Percentiles rank a stretch among this genome's conserved stretches.
Conservation (phyloP, 371 early-diverging fungal species). For the Mortierella sp. region DNA sequence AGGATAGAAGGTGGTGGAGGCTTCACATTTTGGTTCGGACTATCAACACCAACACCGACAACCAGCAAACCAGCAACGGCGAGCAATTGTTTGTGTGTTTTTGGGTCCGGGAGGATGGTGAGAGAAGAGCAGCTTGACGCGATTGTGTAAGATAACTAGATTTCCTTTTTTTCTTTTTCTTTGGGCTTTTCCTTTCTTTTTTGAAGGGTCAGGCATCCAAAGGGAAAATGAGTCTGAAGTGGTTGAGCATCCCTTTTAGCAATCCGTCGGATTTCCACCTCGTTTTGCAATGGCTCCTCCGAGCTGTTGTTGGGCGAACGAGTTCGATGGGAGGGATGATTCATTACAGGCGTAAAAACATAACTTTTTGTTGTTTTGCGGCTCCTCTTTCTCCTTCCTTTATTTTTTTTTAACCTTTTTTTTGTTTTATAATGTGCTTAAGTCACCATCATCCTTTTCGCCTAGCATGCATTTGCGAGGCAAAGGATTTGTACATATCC, state of each 20-base stretch:
- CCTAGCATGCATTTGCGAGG: neutral
- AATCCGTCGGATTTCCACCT: slow-evolving; percentile 49
- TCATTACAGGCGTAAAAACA: slow-evolving; percentile 57
- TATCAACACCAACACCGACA: slow-evolving; percentile 24
- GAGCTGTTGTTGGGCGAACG: slow-evolving; percentile 22
- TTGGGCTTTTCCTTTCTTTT: slow-evolving; percentile 19
- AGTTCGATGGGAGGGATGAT: slow-evolving; percentile 49
- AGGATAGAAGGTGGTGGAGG: slow-evolving; percentile 24
- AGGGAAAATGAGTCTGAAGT: slow-evolving; percentile 61
- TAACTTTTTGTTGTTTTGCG: slow-evolving; percentile 56
- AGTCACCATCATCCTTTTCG: slow-evolving; percentile 22
- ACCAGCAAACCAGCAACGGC: slow-evolving; percentile 40
- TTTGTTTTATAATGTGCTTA: slow-evolving; percentile 21
- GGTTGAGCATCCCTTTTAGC: slow-evolving; percentile 47
- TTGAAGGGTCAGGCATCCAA: slow-evolving; percentile 10
- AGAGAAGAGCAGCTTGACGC: slow-evolving; percentile 59
- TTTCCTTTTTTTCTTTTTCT: slow-evolving; percentile 59
- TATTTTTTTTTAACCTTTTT: slow-evolving; percentile 31
- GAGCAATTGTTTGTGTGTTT: slow-evolving; percentile 31
- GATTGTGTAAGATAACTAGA: slow-evolving; percentile 55
- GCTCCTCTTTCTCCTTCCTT: slow-evolving; percentile 58
- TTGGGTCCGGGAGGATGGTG: slow-evolving; percentile 41
- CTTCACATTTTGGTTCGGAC: slow-evolving; percentile 17
- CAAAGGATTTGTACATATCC: slow-evolving; percentile 34
- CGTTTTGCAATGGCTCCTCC: slow-evolving; percentile 2